These are phyloP conservation scores for Pisolithus orientalis DNA, from an alignment of 768 basidiomycete species.

Conservation along the genomic window DNA sequence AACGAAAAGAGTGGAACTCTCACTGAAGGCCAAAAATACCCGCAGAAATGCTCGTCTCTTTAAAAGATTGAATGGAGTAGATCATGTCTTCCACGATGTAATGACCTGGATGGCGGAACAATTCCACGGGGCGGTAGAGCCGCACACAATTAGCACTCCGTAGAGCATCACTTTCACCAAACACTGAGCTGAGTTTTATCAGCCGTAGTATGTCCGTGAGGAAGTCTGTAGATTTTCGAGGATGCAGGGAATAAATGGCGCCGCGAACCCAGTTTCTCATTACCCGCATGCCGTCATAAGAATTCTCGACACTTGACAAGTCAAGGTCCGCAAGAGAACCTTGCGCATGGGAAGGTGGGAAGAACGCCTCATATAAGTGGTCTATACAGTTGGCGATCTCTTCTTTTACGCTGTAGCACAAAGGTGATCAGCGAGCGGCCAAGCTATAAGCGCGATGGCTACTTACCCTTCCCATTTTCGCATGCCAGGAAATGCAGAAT, in stretches of 20 bases:
- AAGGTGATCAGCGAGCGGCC: neutral
- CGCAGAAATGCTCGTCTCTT: slow-evolving; percentile 20
- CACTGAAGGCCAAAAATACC: slow-evolving; percentile 39
- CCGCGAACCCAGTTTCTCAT: slow-evolving; percentile 43
- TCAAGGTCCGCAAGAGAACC: slow-evolving; percentile 38
- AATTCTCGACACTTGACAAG: slow-evolving; percentile 33
- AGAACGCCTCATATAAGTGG: slow-evolving; percentile 44
- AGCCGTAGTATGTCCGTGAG: slow-evolving; percentile 37
- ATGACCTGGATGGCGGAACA: slow-evolving; percentile 9
- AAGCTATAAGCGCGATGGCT: too few relatives aligned
- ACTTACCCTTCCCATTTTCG: slow-evolving; percentile 4
- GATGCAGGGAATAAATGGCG: slow-evolving; percentile 29
- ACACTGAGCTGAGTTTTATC: slow-evolving; percentile 31
- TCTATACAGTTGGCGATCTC: slow-evolving; percentile 32
- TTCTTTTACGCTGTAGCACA: neutral
- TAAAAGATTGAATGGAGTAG: slow-evolving; percentile 21
- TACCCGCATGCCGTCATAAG: slow-evolving; percentile 27
- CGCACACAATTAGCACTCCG: slow-evolving; percentile 30
- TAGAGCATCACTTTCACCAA: slow-evolving; percentile 31
- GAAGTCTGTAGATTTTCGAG: slow-evolving; percentile 18
- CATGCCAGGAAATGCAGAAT: slow-evolving; percentile 8
- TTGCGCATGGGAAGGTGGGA: slow-evolving; percentile 39
- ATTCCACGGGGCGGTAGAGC: neutral
- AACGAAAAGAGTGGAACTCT: slow-evolving; percentile 9
- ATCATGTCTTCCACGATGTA: slow-evolving; percentile 31